These are phyloP conservation scores for Penicillium sp. DNA, from an alignment of 2,329 filamentous ascomycete genomes.

Conservation along the genomic window DNA sequence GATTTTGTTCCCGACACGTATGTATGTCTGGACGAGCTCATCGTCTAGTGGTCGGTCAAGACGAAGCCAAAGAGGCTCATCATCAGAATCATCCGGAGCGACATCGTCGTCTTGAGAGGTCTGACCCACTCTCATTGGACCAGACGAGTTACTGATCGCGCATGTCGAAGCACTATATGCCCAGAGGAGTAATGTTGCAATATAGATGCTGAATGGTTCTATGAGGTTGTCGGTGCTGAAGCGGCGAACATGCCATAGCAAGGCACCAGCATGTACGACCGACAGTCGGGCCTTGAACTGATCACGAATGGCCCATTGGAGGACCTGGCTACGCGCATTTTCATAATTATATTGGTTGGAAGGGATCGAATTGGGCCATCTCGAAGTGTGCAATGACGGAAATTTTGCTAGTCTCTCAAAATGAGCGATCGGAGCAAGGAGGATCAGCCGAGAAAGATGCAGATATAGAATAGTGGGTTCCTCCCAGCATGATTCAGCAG, in stretches of 20 bases:
- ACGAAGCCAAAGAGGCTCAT: background rate
- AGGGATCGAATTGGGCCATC: background rate
- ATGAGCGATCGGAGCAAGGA: slow-evolving; percentile 3
- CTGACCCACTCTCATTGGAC: background rate
- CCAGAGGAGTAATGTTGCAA: slow-evolving; percentile 9
- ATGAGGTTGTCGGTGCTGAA: slow-evolving; percentile 4
- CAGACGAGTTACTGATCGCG: background rate
- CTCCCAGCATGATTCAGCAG: slow-evolving; percentile 6
- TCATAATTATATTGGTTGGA: background rate
- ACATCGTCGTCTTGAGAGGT: background rate
- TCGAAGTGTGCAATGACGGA: background rate
- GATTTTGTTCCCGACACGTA: slow-evolving; percentile 7
- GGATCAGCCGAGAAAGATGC: slow-evolving; percentile 6
- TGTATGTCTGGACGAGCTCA: slow-evolving; percentile 11
- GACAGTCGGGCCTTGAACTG: slow-evolving; percentile 12
- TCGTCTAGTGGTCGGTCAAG: slow-evolving; percentile 12
- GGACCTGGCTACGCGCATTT: slow-evolving; percentile 4
- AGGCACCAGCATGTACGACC: slow-evolving; percentile 6
- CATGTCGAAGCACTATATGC: slow-evolving; percentile 2
- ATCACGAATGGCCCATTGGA: slow-evolving; percentile 10
- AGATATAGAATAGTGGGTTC: slow-evolving; percentile 10
- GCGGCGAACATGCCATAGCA: slow-evolving; percentile 12
- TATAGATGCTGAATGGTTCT: slow-evolving; percentile 3
- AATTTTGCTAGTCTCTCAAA: slow-evolving; percentile 2
- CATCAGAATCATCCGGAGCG: background rate